Percentiles rank a stretch among this genome's conserved stretches.
phyloP scores from a whole-genome alignment of 495 filamentous ascomycete species.

The Hypoxylon trugodes region DNA sequence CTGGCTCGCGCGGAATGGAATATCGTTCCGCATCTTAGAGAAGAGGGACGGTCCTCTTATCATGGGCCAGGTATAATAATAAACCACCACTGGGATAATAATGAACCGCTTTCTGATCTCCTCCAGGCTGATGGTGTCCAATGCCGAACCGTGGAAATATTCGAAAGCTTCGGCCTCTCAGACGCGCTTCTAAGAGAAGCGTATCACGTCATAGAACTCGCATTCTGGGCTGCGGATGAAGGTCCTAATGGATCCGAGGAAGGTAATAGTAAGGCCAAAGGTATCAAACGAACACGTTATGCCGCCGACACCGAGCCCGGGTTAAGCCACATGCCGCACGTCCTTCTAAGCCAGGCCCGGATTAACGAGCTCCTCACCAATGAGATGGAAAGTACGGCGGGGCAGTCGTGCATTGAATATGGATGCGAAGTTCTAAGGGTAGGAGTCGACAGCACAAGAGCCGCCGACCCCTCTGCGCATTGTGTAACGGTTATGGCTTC shows the following conservation, averaged over 20 bases:
- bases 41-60: constrained; percentile 65
- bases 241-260: too few relatives aligned
- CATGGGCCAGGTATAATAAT: too few relatives aligned
- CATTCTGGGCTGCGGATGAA: constrained; percentile 75
- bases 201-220: constrained; percentile 74
- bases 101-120: too few relatives aligned
- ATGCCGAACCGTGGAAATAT: constrained; percentile 81
- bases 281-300: constrained; percentile 61
- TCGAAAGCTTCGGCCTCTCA: constrained; percentile 77
- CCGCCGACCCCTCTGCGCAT: constrained; percentile 55
- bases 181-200: constrained; percentile 76
- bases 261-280: background rate
- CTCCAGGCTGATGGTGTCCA: constrained; percentile 85
- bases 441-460: constrained; percentile 56
- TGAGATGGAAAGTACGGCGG: constrained; percentile 53
- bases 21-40: constrained; percentile 72
- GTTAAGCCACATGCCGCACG: constrained; percentile 73
- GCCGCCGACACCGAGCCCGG: constrained; percentile 70
- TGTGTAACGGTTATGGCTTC: constrained; percentile 62
- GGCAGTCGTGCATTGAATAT: constrained; percentile 66
- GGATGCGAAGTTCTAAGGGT: constrained; percentile 64
- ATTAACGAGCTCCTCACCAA: constrained; percentile 71
- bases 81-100: too few relatives aligned
- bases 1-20: constrained; percentile 69
- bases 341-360: constrained; percentile 80